These are phyloP conservation scores for Pezicula carpinea DNA, from an alignment of 2,329 filamentous ascomycete species.

Conservation along the genomic window DNA sequence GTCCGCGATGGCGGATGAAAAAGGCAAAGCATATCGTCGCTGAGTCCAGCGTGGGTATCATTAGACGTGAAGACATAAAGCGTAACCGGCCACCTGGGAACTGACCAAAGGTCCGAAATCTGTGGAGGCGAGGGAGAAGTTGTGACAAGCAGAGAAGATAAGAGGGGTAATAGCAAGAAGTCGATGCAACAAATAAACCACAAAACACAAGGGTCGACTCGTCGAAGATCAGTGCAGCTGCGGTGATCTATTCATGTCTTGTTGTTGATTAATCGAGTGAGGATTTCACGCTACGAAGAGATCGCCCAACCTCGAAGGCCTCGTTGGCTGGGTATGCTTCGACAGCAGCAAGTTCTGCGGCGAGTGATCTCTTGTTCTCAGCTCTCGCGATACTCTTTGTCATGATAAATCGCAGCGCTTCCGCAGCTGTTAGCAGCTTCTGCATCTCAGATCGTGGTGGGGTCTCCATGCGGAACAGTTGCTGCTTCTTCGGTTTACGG, in stretches of 20 bases:
- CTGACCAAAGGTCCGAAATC: no score
- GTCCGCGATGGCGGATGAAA: no score
- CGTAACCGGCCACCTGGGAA: no score
- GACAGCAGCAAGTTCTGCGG: background rate
- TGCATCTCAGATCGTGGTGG: slow-evolving; percentile 1
- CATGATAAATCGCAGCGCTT: slow-evolving; percentile 5
- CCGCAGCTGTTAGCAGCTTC: slow-evolving; percentile 3
- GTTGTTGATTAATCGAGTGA: slow-evolving; percentile 24
- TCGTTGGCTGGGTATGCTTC: slow-evolving; percentile 10
- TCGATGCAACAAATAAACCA: no score
- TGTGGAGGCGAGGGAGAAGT: no score
- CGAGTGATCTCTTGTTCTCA: slow-evolving; percentile 3
- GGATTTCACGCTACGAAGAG: slow-evolving; percentile 21
- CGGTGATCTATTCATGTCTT: slow-evolving; percentile 14
- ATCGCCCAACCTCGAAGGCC: slow-evolving; percentile 45
- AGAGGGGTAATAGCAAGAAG: no score
- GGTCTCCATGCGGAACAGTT: background rate
- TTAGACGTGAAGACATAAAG: no score
- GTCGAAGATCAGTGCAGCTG: no score
- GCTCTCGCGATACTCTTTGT: slow-evolving; percentile 1
- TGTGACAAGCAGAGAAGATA: no score
- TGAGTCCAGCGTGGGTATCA: no score
- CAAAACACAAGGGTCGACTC: no score
- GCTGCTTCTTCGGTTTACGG: slow-evolving; percentile 3
- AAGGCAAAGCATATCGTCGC: no score